Conservation (phyloP, 2,329 filamentous ascomycete genomes). For the Trichoderma pleuroti region DNA sequence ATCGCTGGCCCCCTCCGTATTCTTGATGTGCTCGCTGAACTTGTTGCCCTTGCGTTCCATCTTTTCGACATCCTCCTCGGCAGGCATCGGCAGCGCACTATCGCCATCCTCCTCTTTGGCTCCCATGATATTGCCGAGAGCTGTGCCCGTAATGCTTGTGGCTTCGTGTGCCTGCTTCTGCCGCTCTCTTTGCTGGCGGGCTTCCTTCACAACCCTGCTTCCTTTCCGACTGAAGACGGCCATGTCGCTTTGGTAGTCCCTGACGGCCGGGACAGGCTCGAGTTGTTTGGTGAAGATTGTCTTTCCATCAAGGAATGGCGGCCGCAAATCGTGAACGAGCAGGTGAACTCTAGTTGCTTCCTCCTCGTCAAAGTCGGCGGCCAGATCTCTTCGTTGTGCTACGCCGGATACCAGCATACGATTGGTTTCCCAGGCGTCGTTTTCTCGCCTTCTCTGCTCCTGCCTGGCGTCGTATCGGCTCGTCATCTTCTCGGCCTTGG, state of each 20-base stretch:
- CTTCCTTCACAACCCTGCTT: conserved; percentile 87
- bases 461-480: conserved; percentile 65
- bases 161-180: conserved; percentile 94
- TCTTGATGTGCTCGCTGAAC: conserved; percentile 88
- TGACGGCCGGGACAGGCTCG: conserved; percentile 88
- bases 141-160: conserved; percentile 87
- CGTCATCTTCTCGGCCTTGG: conserved; percentile 75
- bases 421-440: conserved; percentile 98
- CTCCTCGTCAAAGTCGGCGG: conserved; percentile 83
- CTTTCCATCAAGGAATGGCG: conserved; percentile 90
- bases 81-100: conserved; percentile 74
- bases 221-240: conserved; percentile 96
- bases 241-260: conserved; percentile 96
- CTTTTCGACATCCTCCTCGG: conserved; percentile 63
- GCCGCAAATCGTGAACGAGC: conserved; percentile 87
- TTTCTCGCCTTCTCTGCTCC: conserved; percentile 85
- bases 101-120: conserved; percentile 92
- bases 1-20: conserved; percentile 76
- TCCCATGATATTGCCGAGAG: conserved; percentile 91
- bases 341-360: conserved; percentile 87
- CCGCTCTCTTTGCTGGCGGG: conserved; percentile 85
- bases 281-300: conserved; percentile 97
- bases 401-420: conserved; percentile 96
- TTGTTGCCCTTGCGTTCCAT: conserved; percentile 56
- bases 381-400: conserved; percentile 80